phyloP scores from a whole-genome alignment of 1,284 basidiomycete species.

The Mycena sp. region DNA sequence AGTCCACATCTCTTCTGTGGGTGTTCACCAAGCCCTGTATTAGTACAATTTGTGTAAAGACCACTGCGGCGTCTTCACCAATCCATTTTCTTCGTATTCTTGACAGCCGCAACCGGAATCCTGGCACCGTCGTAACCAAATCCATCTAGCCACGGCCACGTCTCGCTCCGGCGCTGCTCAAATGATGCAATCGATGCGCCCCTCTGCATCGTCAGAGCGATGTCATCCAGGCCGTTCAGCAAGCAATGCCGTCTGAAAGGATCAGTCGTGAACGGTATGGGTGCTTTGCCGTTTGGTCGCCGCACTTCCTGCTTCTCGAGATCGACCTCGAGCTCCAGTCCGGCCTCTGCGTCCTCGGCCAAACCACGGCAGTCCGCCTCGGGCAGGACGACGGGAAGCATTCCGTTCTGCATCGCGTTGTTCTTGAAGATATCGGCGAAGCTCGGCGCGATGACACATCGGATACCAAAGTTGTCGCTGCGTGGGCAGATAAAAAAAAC shows the following conservation, averaged over 20 bases:
- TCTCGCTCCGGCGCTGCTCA: constrained; percentile 77
- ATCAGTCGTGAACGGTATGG: constrained; percentile 84
- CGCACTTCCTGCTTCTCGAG: constrained; percentile 89
- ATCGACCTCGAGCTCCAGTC: constrained; percentile 88
- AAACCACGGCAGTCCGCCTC: constrained; percentile 80
- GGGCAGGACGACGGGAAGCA: constrained; percentile 88
- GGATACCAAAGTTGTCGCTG: constrained; percentile 94
- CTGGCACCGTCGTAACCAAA: constrained; percentile 86
- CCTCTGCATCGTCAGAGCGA: constrained; percentile 89
- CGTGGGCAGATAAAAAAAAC: constrained; percentile 5
- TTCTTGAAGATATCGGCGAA: constrained; percentile 96
- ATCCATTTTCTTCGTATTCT: constrained; percentile 70
- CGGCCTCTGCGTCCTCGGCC: constrained; percentile 84
- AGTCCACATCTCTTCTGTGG: no score
- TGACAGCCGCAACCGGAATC: constrained; percentile 64
- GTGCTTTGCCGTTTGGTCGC: constrained; percentile 76
- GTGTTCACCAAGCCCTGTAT: no score
- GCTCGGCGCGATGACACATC: constrained; percentile 91
- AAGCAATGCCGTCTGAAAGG: constrained; percentile 92
- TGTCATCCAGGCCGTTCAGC: constrained; percentile 94
- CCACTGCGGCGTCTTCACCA: constrained; percentile 74
- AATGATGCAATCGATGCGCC: constrained; percentile 75
- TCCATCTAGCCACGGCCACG: constrained; percentile 96
- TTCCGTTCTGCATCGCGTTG: constrained; percentile 96
- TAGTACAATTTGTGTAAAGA: background rate